phyloP scores from a whole-genome alignment of 2,329 filamentous ascomycete species.

The Chrysoporthe cubensis region DNA sequence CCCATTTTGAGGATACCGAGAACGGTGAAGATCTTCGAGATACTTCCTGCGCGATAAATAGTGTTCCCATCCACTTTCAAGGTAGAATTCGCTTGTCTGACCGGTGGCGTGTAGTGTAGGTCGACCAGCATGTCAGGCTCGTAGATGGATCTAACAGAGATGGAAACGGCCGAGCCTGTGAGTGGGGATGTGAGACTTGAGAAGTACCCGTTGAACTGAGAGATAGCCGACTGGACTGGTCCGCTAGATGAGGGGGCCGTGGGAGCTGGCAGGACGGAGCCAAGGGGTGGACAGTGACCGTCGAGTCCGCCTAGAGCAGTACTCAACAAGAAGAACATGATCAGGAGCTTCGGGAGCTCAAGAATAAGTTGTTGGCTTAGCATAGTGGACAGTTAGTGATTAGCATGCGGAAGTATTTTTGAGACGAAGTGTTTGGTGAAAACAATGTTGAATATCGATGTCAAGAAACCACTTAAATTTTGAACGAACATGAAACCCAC shows the following conservation, averaged over 20 bases:
- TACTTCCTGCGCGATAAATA: conserved; percentile 43
- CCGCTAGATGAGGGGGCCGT: conserved; percentile 38
- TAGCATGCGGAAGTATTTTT: not conserved
- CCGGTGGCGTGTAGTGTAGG: conserved; percentile 45
- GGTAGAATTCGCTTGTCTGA: conserved; percentile 36
- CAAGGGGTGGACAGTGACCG: conserved; percentile 49
- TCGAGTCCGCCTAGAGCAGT: conserved; percentile 30
- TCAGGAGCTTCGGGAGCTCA: not conserved
- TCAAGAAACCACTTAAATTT: not conserved
- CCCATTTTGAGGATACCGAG: conserved; percentile 38
- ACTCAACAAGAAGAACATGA: conserved; percentile 4
- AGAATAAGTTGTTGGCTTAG: not conserved
- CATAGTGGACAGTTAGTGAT: not conserved
- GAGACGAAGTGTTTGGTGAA: not conserved
- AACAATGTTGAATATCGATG: not conserved
- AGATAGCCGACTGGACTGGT: conserved; percentile 36
- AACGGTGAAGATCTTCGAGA: conserved; percentile 41
- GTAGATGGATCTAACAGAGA: conserved; percentile 48
- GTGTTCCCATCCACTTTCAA: conserved; percentile 37
- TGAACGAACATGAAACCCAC: not conserved
- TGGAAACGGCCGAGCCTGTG: conserved; percentile 41
- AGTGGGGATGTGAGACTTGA: conserved; percentile 36
- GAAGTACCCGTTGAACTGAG: conserved; percentile 33
- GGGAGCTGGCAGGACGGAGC: conserved; percentile 45
- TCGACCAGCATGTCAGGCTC: conserved; percentile 43